Conservation (phyloP, 495 filamentous ascomycete genomes). For the Corynascus novoguineensis region DNA sequence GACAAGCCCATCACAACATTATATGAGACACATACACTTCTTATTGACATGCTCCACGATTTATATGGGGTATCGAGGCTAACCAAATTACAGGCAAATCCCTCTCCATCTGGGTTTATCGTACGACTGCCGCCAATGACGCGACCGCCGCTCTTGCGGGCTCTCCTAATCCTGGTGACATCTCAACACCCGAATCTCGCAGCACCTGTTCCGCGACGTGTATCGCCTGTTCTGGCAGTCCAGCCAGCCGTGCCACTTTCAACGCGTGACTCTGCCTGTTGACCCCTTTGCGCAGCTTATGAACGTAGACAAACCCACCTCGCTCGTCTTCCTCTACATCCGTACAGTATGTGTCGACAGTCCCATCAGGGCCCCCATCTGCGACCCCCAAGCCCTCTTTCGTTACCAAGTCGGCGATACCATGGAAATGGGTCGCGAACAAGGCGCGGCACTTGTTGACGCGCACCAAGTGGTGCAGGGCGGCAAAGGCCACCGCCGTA, state of each 20-base stretch:
- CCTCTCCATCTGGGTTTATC: not conserved
- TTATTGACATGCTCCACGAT: constrained; percentile 14
- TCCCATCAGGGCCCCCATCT: constrained; percentile 42
- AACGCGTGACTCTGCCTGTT: constrained; percentile 85
- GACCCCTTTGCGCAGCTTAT: constrained; percentile 72
- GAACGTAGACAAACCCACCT: constrained; percentile 76
- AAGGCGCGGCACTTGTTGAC: constrained; percentile 72
- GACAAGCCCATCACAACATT: constrained; percentile 45
- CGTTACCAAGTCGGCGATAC: constrained; percentile 63
- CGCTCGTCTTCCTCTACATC: constrained; percentile 67
- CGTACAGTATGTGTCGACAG: constrained; percentile 81
- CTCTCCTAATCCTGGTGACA: not conserved
- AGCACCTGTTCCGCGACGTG: constrained; percentile 48
- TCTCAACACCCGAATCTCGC: constrained; percentile 17
- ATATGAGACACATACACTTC: constrained; percentile 42
- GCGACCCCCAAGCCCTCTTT: constrained; percentile 29
- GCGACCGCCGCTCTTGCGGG: not conserved
- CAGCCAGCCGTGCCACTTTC: constrained; percentile 85
- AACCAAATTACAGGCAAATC: constrained; percentile 16
- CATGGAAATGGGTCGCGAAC: constrained; percentile 95
- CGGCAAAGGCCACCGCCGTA: constrained; percentile 81
- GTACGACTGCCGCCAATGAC: constrained; percentile 1
- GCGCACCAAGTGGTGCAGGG: constrained; percentile 71
- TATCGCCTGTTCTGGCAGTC: constrained; percentile 59
- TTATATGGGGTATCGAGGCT: constrained; percentile 30